Conservation (phyloP, 1,284 basidiomycete species). For the Chiua sp. region DNA sequence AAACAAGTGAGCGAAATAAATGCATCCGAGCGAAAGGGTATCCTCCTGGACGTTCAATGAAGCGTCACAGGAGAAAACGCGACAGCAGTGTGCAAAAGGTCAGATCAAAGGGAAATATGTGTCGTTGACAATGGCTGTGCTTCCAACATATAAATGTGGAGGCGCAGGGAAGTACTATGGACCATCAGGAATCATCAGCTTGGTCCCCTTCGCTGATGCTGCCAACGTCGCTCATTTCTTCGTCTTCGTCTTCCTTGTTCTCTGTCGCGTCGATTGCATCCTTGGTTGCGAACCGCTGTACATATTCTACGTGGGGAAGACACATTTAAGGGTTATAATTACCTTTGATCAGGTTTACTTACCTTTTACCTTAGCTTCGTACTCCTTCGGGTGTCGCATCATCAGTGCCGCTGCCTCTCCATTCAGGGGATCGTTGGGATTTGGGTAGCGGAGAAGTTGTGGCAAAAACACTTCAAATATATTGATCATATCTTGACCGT, state of each 20-base stretch:
- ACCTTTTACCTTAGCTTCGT: constrained; percentile 93
- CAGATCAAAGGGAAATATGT: constrained; percentile 8
- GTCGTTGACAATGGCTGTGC: constrained; percentile 9
- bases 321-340: constrained; percentile 6
- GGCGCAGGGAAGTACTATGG: constrained; percentile 5
- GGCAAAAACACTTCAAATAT: constrained; percentile 99
- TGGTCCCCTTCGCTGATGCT: constrained; percentile 76
- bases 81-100: constrained; percentile 15
- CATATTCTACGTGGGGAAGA: constrained; percentile 75
- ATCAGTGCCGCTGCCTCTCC: constrained; percentile 96
- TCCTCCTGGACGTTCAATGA: constrained; percentile 26
- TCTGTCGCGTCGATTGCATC: constrained; percentile 75
- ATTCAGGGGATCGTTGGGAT: constrained; percentile 97
- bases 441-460: constrained; percentile 96
- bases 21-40: constrained; percentile 33
- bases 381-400: constrained; percentile 96
- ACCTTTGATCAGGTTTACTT: constrained; percentile 22
- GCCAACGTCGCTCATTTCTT: constrained; percentile 93
- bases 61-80: constrained; percentile 17
- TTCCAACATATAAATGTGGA: constrained; percentile 9
- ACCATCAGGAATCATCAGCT: constrained; percentile 34
- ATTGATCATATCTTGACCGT: constrained; percentile 91
- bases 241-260: constrained; percentile 76
- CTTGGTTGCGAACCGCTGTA: constrained; percentile 84
- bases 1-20: constrained; percentile 20